Evolutionary conservation across 345 rosid genomes (phyloP), one percentile per base, ranked within the genome.

Genomic region (Zanthoxylum bungeanum): DNA sequence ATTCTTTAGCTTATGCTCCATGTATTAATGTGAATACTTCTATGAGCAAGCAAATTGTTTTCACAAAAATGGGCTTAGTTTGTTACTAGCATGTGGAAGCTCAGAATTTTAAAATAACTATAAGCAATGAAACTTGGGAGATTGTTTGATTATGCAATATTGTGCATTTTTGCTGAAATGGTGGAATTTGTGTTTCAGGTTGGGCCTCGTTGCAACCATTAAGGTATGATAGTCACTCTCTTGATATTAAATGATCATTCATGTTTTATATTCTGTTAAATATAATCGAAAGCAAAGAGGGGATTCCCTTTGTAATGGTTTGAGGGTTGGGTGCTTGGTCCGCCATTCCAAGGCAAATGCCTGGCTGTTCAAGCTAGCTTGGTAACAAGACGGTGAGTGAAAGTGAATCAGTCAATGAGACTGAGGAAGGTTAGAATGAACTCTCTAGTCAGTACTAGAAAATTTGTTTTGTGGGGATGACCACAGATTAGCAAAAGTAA

Each of bases 191-290:
- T 79, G 60, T 86, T 90, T 42, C 93, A 95, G 99, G 93, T 78
- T 95, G 91, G 90, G 92, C 63, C 99, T 95, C 75, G 99, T 95
- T 59, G 91, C 93, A 21, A 95, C 99, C 27, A 95, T 95, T 78
- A 95, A 95, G 99, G 99, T 95, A 89, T 68, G 70, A 30, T 64
- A 55, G 68, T 64, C 58, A 9, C 61, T 49, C 31, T 49, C 57
- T 14, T 39, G 57, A 39, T 60, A 14, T 67, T 62, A 33, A 68
- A 30, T 44, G 7, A 27, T 17, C 39, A 52, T 17, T 64, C 14
- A 60, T 47, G 42, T 42, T 62, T 51, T 74, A n/a, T 31, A 7
- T 31, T n/a, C 46, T 70, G n/a, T 8, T 33, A n/a, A n/a, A 19
- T n/a, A n/a, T n/a, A n/a, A n/a, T n/a, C n/a, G n/a, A n/a, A n/a